phyloP scores from a whole-genome alignment of 2,329 filamentous ascomycete genomes.

The Lachnellula arida region DNA sequence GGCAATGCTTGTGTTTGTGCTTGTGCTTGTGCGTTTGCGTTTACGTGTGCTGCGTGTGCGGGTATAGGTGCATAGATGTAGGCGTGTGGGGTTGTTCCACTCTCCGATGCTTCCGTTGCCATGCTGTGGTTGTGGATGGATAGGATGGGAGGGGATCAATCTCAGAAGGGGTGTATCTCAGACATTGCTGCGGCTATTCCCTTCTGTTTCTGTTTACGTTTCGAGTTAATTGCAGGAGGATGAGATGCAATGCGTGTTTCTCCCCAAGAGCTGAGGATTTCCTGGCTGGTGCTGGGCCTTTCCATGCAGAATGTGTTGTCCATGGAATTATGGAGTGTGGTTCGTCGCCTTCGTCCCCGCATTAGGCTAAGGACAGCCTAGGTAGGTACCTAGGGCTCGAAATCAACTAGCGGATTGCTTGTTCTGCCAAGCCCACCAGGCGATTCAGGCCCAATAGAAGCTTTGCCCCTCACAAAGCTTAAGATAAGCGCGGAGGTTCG shows the following conservation, averaged over 20 bases:
- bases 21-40: too few relatives aligned
- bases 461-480: neutral
- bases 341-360: neutral
- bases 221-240: slow-evolving; percentile 20
- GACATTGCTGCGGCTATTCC: slow-evolving; percentile 13
- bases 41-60: too few relatives aligned
- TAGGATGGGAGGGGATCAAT: neutral
- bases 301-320: slow-evolving; percentile 11
- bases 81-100: slow-evolving; percentile 15
- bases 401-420: neutral
- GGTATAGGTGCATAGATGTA: neutral
- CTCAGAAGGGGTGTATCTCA: slow-evolving; percentile 14
- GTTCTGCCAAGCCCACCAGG: too few relatives aligned
- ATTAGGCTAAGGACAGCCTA: neutral
- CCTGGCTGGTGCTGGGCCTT: neutral
- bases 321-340: neutral
- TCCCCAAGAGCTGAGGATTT: slow-evolving; percentile 4
- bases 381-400: neutral
- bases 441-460: too few relatives aligned
- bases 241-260: slow-evolving; percentile 8
- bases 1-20: slow-evolving; percentile 5
- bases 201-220: slow-evolving; percentile 14
- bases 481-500: neutral
- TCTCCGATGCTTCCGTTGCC: slow-evolving; percentile 15
- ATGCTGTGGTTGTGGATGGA: slow-evolving; percentile 20